Conservation (phyloP, 192 early-diverging fungal genomes). For the Anaeromyces robustus region DNA sequence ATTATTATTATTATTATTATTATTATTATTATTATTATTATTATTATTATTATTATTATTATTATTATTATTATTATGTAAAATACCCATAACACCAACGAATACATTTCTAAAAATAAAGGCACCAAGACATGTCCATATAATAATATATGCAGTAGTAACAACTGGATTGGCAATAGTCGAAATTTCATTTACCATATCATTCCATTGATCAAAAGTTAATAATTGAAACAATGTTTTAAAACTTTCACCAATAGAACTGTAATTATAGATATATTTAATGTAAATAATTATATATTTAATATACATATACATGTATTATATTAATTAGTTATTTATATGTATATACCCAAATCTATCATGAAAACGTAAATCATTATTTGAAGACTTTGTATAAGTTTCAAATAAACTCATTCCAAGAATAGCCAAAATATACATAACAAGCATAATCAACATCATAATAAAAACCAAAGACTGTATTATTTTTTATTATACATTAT, state of each 20-base stretch:
- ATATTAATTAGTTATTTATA: neutral
- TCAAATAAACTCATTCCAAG: conserved; percentile 20
- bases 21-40: too few relatives aligned
- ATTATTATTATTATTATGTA: too few relatives aligned
- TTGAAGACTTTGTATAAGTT: conserved; percentile 8
- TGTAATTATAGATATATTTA: neutral
- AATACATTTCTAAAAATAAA: conserved; percentile 31
- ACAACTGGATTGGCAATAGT: conserved; percentile 10
- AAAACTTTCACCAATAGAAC: conserved; percentile 14
- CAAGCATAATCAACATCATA: conserved; percentile 19
- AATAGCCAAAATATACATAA: conserved; percentile 13
- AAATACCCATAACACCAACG: conserved; percentile 23
- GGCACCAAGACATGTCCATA: conserved; percentile 25
- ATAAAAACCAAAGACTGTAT: conserved; percentile 21
- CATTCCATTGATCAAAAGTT: conserved; percentile 30
- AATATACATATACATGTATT: neutral
- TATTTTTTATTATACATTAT: too few relatives aligned
- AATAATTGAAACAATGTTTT: conserved; percentile 22
- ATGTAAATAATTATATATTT: neutral
- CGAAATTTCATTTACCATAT: conserved; percentile 1
- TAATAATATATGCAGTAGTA: conserved; percentile 15
- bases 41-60: too few relatives aligned
- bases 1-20: too few relatives aligned
- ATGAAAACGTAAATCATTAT: conserved; percentile 11
- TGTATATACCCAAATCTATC: conserved; percentile 10